Evolutionary conservation across 2,329 filamentous ascomycete genomes (phyloP).

Genomic region (Diatrype stigma): DNA sequence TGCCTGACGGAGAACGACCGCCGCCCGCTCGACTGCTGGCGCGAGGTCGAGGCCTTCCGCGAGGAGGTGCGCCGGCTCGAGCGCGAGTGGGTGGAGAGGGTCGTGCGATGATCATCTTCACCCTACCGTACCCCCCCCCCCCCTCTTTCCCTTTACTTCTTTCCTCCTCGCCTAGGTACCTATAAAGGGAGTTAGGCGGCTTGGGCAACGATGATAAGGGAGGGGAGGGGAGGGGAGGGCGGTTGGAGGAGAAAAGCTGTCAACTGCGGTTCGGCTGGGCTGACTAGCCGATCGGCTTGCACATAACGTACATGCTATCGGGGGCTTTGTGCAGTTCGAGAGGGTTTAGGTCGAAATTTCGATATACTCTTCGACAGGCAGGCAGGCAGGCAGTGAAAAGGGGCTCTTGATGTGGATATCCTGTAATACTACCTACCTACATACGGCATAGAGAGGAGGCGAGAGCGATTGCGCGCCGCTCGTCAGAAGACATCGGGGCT

Average conservation of each 20-base stretch:
- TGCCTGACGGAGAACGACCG: conserved; percentile 83
- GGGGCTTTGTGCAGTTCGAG: not conserved
- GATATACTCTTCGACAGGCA: not conserved
- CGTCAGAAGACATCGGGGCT: conserved; percentile 9
- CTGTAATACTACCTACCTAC: conserved; percentile 24
- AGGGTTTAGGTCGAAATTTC: not conserved
- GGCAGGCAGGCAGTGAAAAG: not conserved
- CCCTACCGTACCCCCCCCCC: too few species aligned
- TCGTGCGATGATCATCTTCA: conserved; percentile 42
- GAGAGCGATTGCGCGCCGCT: conserved; percentile 12
- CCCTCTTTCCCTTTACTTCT: too few species aligned
- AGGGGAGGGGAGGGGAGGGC: too few species aligned
- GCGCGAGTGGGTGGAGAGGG: conserved; percentile 81
- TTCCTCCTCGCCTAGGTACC: too few species aligned
- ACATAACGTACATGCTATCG: too few species aligned
- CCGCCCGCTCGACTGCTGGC: conserved; percentile 88
- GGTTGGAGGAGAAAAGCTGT: too few species aligned
- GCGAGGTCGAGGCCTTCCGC: conserved; percentile 89
- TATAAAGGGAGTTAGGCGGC: too few species aligned
- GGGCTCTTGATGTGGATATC: conserved; percentile 4
- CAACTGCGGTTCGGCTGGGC: too few species aligned
- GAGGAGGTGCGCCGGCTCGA: conserved; percentile 82
- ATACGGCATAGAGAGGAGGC: conserved; percentile 19
- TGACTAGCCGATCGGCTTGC: too few species aligned
- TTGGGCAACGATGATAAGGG: too few species aligned